A percentile compares a stretch with the other conserved stretches of the same genome.
Conservation (phyloP, 768 basidiomycete genomes). For the Termitomyces sp. region DNA sequence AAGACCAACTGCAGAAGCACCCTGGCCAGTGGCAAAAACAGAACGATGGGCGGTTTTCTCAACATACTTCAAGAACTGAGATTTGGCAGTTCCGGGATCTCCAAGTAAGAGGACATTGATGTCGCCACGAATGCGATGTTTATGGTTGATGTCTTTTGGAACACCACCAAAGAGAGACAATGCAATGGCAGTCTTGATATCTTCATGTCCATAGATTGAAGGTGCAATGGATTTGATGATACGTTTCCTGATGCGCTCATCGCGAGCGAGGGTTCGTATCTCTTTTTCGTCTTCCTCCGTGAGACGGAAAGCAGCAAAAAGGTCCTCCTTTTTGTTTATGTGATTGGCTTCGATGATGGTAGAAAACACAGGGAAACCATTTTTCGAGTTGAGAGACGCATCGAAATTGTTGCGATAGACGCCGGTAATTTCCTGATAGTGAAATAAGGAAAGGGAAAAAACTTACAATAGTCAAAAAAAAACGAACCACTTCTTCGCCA, state of each 20-base stretch:
- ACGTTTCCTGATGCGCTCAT: conserved; percentile 93
- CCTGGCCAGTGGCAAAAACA: conserved; percentile 97
- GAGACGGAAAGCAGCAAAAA: conserved; percentile 96
- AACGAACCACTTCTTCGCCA: conserved; percentile 90
- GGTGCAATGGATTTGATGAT: conserved; percentile 99
- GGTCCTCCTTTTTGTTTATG: conserved; percentile 98
- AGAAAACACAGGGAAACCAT: conserved; percentile 99
- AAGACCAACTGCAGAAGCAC: conserved; percentile 96
- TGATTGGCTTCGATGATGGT: conserved; percentile 98
- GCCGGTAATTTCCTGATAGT: conserved; percentile 86
- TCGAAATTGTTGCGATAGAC: conserved; percentile 99
- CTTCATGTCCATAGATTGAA: conserved; percentile 98
- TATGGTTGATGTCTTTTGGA: conserved; percentile 93
- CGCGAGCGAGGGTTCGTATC: conserved; percentile 82
- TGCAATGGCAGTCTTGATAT: conserved; percentile 97
- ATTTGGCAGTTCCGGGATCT: conserved; percentile 98
- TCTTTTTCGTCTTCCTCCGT: conserved; percentile 96
- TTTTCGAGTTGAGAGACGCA: conserved; percentile 95
- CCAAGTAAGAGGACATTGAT: conserved; percentile 96
- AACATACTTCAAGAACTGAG: conserved; percentile 97
- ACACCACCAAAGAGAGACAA: conserved; percentile 94
- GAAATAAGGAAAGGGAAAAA: conserved; percentile 6
- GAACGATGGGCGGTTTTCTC: conserved; percentile 98
- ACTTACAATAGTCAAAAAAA: background rate
- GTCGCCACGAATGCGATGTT: conserved; percentile 94